phyloP scores from a whole-genome alignment of 139 green algal species.

The Volvox africanus region DNA sequence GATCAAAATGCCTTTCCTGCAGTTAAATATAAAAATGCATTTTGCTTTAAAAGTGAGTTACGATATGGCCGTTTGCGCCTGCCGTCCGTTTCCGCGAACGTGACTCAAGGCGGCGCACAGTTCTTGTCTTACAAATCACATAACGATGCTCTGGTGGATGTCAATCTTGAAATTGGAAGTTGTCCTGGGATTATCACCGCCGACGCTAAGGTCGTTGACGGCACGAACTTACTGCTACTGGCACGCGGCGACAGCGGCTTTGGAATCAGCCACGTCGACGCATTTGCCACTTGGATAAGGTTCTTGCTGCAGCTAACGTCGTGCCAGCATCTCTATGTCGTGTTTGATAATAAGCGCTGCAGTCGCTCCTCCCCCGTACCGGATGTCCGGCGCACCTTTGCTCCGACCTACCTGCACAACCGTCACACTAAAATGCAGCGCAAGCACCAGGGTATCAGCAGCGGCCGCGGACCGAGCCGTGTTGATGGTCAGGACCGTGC shows the following conservation, averaged over 20 bases:
- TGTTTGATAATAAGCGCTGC: slow-evolving; percentile 39
- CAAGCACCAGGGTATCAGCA: neutral
- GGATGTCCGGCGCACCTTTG: neutral
- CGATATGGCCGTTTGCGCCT: too few species aligned
- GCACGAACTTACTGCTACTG: slow-evolving; percentile 15
- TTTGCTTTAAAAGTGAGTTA: too few species aligned
- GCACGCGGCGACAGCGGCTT: neutral
- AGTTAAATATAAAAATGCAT: too few species aligned
- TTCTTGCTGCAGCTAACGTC: neutral
- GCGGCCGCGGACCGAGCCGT: too few species aligned
- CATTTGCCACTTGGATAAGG: neutral
- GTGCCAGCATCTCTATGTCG: slow-evolving; percentile 26
- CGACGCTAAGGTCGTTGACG: slow-evolving; percentile 13
- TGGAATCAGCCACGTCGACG: neutral
- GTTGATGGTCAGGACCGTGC: too few species aligned
- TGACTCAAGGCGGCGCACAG: too few species aligned
- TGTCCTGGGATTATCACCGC: too few species aligned
- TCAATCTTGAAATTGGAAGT: too few species aligned
- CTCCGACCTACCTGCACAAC: neutral
- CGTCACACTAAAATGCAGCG: neutral
- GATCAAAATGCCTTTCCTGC: too few species aligned
- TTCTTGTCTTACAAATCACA: too few species aligned
- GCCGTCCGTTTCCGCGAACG: too few species aligned
- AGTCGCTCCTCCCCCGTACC: neutral
- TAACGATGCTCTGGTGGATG: too few species aligned